These are phyloP conservation scores for Fusarium chlamydosporum DNA, from an alignment of 2,329 filamentous ascomycete species.

Conservation along the genomic window DNA sequence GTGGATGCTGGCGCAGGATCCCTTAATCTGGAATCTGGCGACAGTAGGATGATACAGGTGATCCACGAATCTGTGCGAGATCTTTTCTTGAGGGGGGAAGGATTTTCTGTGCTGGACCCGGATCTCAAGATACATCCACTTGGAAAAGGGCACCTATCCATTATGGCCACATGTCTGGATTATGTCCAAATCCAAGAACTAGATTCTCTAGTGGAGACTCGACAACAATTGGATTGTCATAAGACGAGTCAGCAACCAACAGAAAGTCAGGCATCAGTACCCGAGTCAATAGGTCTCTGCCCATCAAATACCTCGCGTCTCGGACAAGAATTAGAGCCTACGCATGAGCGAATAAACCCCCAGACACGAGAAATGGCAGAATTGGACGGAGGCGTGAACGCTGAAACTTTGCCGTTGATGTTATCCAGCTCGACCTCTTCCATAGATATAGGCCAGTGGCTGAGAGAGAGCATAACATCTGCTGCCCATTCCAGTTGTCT, in stretches of 20 bases:
- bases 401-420: no score
- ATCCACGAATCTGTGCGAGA: constrained; percentile 34
- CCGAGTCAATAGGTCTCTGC: not conserved
- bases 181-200: constrained; percentile 32
- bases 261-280: not conserved
- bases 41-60: constrained; percentile 15
- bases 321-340: no score
- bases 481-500: no score
- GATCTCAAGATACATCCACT: not conserved
- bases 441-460: not conserved
- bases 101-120: not conserved
- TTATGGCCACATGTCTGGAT: constrained; percentile 23
- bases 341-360: no score
- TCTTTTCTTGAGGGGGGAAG: constrained; percentile 11
- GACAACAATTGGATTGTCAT: no score
- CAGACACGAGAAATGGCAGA: not conserved
- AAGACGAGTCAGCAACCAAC: not conserved
- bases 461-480: not conserved
- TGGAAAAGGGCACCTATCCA: constrained; percentile 5
- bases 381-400: no score
- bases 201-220: not conserved
- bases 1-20: constrained; percentile 30
- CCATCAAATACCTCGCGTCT: no score
- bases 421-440: no score
- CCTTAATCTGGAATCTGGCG: constrained; percentile 22